phyloP scores from a whole-genome alignment of 495 filamentous ascomycete genomes.

The Astrocystis sublimbata region DNA sequence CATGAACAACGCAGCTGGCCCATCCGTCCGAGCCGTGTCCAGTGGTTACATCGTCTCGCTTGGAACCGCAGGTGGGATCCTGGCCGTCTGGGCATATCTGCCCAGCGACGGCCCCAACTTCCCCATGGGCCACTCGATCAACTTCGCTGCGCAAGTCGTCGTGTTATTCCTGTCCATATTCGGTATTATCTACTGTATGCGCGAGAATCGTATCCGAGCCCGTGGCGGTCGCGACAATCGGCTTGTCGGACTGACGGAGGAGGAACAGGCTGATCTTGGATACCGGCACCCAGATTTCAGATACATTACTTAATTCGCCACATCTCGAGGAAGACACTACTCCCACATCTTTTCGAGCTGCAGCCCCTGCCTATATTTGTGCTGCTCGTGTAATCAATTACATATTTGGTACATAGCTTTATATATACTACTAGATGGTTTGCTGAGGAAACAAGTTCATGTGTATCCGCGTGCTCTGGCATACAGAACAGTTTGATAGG shows the following conservation, averaged over 20 bases:
- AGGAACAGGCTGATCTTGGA: conserved; percentile 49
- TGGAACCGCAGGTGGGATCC: conserved; percentile 57
- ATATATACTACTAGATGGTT: not conserved
- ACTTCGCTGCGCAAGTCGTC: conserved; percentile 50
- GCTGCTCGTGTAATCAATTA: not conserved
- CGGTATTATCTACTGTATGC: conserved; percentile 53
- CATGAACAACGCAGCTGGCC: conserved; percentile 58
- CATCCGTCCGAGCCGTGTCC: conserved; percentile 57
- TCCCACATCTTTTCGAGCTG: not conserved
- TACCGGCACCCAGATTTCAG: conserved; percentile 56
- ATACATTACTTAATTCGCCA: conserved; percentile 41
- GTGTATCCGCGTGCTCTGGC: too few species aligned
- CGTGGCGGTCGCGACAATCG: conserved; percentile 53
- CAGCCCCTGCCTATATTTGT: not conserved
- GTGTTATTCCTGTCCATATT: conserved; percentile 44
- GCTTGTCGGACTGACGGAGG: conserved; percentile 51
- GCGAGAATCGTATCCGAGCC: conserved; percentile 54
- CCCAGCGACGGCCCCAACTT: conserved; percentile 51
- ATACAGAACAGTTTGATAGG: too few species aligned
- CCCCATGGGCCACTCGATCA: conserved; percentile 59
- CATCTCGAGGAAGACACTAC: not conserved
- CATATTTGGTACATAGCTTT: not conserved
- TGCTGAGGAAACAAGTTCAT: too few species aligned
- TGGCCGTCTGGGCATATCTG: conserved; percentile 61
- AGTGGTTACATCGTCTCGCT: conserved; percentile 56